Evolutionary conservation across 768 basidiomycete species (phyloP), one percentile per base, ranked within the genome.

Genomic region (Boletus subcaerulescens): DNA sequence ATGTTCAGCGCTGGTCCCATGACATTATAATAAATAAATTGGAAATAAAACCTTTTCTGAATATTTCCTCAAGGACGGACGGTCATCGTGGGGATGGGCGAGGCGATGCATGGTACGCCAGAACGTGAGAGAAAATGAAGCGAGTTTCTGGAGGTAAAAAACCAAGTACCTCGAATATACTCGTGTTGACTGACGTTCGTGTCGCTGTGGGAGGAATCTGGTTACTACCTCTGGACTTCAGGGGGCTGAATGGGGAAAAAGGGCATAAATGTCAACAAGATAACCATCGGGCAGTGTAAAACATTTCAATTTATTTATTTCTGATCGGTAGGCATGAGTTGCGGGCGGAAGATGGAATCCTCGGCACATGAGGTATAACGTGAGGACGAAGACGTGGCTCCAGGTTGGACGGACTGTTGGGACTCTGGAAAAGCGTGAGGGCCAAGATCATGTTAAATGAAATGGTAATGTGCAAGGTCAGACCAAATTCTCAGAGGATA

Each of bases 111-210:
- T 46, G 53, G 48, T 48, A 68, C 15, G 44, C 52, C 44, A 29
- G 33, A 35, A 60, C 57, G 64, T 66, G 62, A 53, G 63, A 65
- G 52, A 59, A 67, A 67, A 51, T 38, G 45, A 39, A 17, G 35
- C 42, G 41, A 41, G 50, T 50, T 53, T 53, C 45, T 41, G 38
- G 32, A 26, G 24, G 24, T 11, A 45, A 57, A 36, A 41, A 9
- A 36, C 4, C 43, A 6, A 26, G 44, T 48, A 42, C 43, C 31
- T 54, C 42, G 29, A 54, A 45, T 48, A 40, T 48, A 31, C 42
- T 48, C 45, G 22, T 53, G 44, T 55, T 54, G 51, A 56, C 33
- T 54, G 51, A 56, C 33, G 48, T 48, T 41, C 45, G 45, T 45
- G 31, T 31, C 47, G 32, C 39, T 55, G 60, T 66, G 64, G 48